Conservation (phyloP, 306 rosid genomes). For the Heteromeles arbutifolia region DNA sequence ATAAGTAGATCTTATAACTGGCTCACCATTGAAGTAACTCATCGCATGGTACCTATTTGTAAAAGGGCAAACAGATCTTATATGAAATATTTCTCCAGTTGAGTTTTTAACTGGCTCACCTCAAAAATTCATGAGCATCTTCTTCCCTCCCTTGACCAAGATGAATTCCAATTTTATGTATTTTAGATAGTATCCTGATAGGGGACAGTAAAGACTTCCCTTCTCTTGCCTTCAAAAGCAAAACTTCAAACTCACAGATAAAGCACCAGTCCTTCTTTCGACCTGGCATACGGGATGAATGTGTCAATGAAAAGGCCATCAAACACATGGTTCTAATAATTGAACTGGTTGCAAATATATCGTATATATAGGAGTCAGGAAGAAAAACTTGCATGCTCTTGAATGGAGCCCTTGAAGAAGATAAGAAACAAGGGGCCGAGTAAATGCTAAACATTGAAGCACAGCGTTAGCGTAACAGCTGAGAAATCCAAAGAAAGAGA, state of each 20-base stretch:
- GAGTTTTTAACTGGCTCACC: slow-evolving; percentile 42
- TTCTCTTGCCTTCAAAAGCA: slow-evolving; percentile 62
- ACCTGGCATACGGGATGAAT: slow-evolving; percentile 34
- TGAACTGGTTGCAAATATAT: slow-evolving; percentile 14
- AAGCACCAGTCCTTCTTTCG: slow-evolving; percentile 79
- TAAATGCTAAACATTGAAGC: slow-evolving; percentile 74
- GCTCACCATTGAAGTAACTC: slow-evolving; percentile 30
- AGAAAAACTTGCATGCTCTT: slow-evolving; percentile 49
- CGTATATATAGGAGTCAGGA: neutral
- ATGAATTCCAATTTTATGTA: slow-evolving; percentile 71
- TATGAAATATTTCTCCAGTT: slow-evolving; percentile 6
- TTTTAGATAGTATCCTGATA: slow-evolving; percentile 64
- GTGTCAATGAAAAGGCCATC: slow-evolving; percentile 14
- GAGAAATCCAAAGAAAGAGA: slow-evolving; percentile 15
- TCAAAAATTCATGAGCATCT: slow-evolving; percentile 83
- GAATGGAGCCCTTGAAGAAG: slow-evolving; percentile 68
- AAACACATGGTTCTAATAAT: slow-evolving; percentile 13
- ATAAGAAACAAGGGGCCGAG: slow-evolving; percentile 62
- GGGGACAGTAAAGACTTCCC: slow-evolving; percentile 71
- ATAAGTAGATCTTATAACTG: neutral
- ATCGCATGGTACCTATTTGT: too few species aligned
- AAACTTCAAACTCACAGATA: slow-evolving; percentile 69
- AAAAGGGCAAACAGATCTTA: neutral
- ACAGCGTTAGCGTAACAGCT: slow-evolving; percentile 88
- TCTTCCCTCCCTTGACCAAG: slow-evolving; percentile 81